Evolutionary conservation across 2,329 filamentous ascomycete species (phyloP).

Genomic region (Aspergillus sp.): DNA sequence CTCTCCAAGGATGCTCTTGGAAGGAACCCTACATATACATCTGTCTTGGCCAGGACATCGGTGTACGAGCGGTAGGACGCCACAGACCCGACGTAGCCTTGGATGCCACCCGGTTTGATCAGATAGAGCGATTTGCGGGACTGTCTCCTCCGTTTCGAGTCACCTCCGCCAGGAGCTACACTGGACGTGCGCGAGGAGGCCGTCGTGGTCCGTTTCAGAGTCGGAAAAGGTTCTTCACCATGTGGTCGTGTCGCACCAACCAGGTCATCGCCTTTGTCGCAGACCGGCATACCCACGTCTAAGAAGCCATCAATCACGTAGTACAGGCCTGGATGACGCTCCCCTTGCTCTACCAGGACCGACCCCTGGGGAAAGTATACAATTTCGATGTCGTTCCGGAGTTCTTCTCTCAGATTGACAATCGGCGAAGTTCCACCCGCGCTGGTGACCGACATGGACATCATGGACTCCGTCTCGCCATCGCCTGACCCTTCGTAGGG

Average conservation of each 20-base stretch:
- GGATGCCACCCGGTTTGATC: slow-evolving; percentile 90
- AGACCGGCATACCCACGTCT: slow-evolving; percentile 81
- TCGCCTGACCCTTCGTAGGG: slow-evolving; percentile 71
- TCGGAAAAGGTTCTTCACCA: slow-evolving; percentile 43
- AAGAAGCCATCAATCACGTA: slow-evolving; percentile 97
- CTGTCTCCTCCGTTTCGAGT: slow-evolving; percentile 39
- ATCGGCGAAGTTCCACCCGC: slow-evolving; percentile 63
- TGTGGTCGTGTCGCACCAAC: slow-evolving; percentile 34
- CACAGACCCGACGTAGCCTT: slow-evolving; percentile 90
- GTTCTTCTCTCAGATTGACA: slow-evolving; percentile 69
- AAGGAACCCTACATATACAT: slow-evolving; percentile 95
- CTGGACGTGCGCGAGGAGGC: slow-evolving; percentile 37
- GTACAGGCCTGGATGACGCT: slow-evolving; percentile 93
- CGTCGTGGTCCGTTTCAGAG: slow-evolving; percentile 46
- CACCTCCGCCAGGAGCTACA: slow-evolving; percentile 21
- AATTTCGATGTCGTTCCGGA: slow-evolving; percentile 91
- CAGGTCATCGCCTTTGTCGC: slow-evolving; percentile 54
- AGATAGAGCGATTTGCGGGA: slow-evolving; percentile 74
- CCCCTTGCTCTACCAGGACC: slow-evolving; percentile 91
- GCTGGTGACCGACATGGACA: slow-evolving; percentile 64
- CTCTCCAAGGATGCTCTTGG: slow-evolving; percentile 81
- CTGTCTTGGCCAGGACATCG: slow-evolving; percentile 94
- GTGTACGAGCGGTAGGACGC: slow-evolving; percentile 96
- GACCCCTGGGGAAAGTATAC: slow-evolving; percentile 96
- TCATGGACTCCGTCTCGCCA: slow-evolving; percentile 82